phyloP scores from a whole-genome alignment of 2,329 filamentous ascomycete species.

The Beauveria pseudobassiana region DNA sequence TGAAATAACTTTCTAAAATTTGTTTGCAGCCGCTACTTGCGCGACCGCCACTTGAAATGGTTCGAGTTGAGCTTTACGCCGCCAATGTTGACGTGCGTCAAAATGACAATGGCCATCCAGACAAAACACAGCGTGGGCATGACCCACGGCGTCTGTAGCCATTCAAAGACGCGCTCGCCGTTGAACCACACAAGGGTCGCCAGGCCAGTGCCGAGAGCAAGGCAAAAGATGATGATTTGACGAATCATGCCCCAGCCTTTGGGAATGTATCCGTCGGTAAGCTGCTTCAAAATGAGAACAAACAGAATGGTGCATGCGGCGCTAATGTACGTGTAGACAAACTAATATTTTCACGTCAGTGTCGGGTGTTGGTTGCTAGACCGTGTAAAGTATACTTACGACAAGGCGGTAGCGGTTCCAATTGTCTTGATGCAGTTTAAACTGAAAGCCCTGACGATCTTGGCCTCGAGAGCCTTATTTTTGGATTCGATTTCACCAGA shows the following conservation, averaged over 20 bases:
- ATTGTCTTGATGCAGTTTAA: constrained; percentile 17
- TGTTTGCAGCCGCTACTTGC: background rate
- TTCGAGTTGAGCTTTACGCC: constrained; percentile 13
- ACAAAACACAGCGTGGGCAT: constrained; percentile 28
- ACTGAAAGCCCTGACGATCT: constrained; percentile 16
- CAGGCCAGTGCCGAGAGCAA: constrained; percentile 24
- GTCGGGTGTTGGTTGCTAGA: background rate
- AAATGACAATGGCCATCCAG: constrained; percentile 24
- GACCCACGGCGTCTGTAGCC: constrained; percentile 24
- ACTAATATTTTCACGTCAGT: constrained; percentile 17
- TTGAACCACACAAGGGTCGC: constrained; percentile 21
- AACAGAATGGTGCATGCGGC: constrained; percentile 24
- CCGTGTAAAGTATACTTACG: constrained; percentile 18
- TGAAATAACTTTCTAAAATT: background rate
- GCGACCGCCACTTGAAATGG: constrained; percentile 3
- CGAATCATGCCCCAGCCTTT: constrained; percentile 26
- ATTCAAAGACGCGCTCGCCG: constrained; percentile 12
- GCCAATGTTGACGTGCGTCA: constrained; percentile 22
- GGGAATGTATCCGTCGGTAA: constrained; percentile 23
- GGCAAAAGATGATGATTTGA: constrained; percentile 21
- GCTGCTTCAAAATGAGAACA: constrained; percentile 23
- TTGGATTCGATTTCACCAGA: constrained; percentile 18
- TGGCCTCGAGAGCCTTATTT: constrained; percentile 15
- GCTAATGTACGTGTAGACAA: constrained; percentile 27
- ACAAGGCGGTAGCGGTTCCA: constrained; percentile 23